phyloP scores from a whole-genome alignment of 2,329 filamentous ascomycete species.

The Esteya vermicola region DNA sequence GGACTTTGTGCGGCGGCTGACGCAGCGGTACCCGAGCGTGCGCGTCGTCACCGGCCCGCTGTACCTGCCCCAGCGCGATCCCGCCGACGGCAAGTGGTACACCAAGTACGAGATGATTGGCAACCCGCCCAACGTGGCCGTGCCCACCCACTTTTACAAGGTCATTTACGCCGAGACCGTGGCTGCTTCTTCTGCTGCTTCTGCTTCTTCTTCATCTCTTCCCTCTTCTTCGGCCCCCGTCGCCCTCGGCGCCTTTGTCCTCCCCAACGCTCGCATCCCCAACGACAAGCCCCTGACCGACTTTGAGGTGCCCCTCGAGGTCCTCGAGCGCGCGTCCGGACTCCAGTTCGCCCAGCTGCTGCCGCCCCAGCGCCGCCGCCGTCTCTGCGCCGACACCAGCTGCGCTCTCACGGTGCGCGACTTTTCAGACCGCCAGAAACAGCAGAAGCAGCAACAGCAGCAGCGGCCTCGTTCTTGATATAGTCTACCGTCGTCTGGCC shows the following conservation, averaged over 20 bases:
- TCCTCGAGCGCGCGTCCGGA: conserved; percentile 80
- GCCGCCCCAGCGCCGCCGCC: conserved; percentile 56
- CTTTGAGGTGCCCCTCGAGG: conserved; percentile 91
- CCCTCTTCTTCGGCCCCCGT: conserved; percentile 54
- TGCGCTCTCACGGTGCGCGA: conserved; percentile 78
- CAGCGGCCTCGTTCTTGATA: conserved; percentile 3
- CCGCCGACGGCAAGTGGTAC: conserved; percentile 82
- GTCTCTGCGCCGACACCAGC: conserved; percentile 72
- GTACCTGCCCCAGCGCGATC: conserved; percentile 76
- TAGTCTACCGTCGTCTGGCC: too few relatives aligned
- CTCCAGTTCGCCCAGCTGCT: conserved; percentile 80
- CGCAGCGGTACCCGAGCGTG: conserved; percentile 68
- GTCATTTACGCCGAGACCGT: conserved; percentile 90
- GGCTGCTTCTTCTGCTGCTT: conserved; percentile 22
- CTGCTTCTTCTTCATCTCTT: conserved; percentile 39
- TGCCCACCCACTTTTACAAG: conserved; percentile 98
- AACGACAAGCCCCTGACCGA: conserved; percentile 79
- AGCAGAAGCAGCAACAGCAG: conserved; percentile 26
- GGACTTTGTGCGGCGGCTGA: conserved; percentile 84
- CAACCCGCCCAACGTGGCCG: conserved; percentile 80
- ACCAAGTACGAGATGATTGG: conserved; percentile 94
- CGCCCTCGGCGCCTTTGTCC: conserved; percentile 82
- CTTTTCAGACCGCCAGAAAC: conserved; percentile 48
- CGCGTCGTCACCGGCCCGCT: conserved; percentile 86
- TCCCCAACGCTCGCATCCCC: conserved; percentile 79